Evolutionary conservation across 2,329 filamentous ascomycete species (phyloP).

Genomic region (Amesomyces nigricolor): DNA sequence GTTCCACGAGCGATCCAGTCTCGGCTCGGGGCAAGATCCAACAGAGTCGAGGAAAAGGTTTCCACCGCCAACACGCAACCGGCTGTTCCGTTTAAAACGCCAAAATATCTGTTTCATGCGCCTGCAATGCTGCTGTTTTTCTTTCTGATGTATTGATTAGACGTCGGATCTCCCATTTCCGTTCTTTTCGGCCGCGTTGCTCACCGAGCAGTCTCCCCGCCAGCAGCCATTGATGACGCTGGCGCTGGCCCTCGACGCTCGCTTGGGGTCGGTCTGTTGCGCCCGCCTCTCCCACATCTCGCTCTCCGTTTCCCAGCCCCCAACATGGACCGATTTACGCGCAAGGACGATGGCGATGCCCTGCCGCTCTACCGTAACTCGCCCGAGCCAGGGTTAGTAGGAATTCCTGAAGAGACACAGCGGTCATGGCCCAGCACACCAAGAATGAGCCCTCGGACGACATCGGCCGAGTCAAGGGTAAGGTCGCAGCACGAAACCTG

Average conservation of each 20-base stretch:
- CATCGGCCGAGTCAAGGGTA: constrained; percentile 53
- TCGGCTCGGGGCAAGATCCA: constrained; percentile 1
- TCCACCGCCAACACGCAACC: constrained; percentile 10
- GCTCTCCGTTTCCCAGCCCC: neutral
- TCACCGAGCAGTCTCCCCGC: neutral
- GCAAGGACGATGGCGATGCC: constrained; percentile 30
- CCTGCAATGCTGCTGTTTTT: constrained; percentile 11
- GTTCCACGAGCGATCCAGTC: constrained; percentile 24
- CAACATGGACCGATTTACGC: constrained; percentile 27
- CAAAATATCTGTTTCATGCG: constrained; percentile 5
- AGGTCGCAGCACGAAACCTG: constrained; percentile 21
- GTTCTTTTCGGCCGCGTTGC: neutral
- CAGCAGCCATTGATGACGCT: constrained; percentile 22
- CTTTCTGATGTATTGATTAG: constrained; percentile 14
- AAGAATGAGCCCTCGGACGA: constrained; percentile 40
- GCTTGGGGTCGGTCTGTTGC: constrained; percentile 23
- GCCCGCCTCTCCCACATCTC: constrained; percentile 13
- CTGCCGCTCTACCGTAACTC: constrained; percentile 34
- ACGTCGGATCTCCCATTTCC: neutral
- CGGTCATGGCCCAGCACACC: constrained; percentile 32
- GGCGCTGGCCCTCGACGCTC: constrained; percentile 17
- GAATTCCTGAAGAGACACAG: constrained; percentile 28
- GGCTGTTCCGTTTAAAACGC: constrained; percentile 5
- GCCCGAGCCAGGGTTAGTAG: constrained; percentile 30
- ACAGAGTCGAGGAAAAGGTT: neutral